A percentile compares a stretch with the other conserved stretches of the same genome.
These are phyloP conservation scores for Acanthochlamys bracteata DNA, from an alignment of 106 monocot species.

Conservation along the genomic window DNA sequence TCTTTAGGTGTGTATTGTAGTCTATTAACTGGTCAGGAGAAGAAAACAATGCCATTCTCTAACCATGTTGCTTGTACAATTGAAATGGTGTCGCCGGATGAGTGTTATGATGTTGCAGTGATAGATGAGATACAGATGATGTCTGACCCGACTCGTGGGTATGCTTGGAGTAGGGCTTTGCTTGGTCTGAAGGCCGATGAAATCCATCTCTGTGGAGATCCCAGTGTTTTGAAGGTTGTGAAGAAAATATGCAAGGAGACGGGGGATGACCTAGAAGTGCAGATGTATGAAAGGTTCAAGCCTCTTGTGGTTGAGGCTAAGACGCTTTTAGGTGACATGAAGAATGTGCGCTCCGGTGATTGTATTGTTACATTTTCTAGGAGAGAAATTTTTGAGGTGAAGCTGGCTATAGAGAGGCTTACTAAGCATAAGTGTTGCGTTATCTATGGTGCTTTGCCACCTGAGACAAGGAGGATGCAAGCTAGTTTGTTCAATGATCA, in stretches of 20 bases:
- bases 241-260: slow-evolving; percentile 63
- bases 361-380: slow-evolving; percentile 94
- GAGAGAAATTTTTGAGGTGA: slow-evolving; percentile 96
- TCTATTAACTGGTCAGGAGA: slow-evolving; percentile 88
- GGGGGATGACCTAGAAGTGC: slow-evolving; percentile 73
- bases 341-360: slow-evolving; percentile 73
- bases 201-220: slow-evolving; percentile 95
- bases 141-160: slow-evolving; percentile 64
- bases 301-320: slow-evolving; percentile 90
- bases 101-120: slow-evolving; percentile 78
- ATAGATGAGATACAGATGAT: slow-evolving; percentile 97
- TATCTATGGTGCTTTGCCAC: slow-evolving; percentile 95
- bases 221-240: slow-evolving; percentile 72
- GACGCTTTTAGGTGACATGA: slow-evolving; percentile 70
- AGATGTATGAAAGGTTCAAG: slow-evolving; percentile 76
- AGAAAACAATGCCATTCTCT: slow-evolving; percentile 68
- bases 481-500: slow-evolving; percentile 84
- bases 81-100: slow-evolving; percentile 82
- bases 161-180: slow-evolving; percentile 84
- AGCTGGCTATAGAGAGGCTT: slow-evolving; percentile 77
- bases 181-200: slow-evolving; percentile 95
- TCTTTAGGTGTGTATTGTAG: slow-evolving; percentile 81
- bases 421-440: slow-evolving; percentile 91
- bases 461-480: slow-evolving; percentile 85
- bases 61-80: slow-evolving; percentile 82